Percentiles rank a stretch among this genome's conserved stretches.
Conservation (phyloP, 2,329 filamentous ascomycete species). For the Xylariales sp. region DNA sequence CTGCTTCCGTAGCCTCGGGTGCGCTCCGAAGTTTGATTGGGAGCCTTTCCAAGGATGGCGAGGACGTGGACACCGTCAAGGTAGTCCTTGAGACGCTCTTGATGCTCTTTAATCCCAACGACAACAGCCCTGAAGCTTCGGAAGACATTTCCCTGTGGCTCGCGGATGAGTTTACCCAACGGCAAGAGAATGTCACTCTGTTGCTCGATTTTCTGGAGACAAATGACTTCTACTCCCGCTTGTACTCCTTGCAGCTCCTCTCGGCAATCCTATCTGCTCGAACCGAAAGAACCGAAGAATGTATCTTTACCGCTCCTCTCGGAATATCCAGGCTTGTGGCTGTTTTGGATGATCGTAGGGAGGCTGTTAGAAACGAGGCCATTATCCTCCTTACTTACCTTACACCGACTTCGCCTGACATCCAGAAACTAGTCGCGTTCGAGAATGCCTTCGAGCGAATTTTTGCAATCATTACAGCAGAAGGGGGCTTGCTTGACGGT, state of each 20-base stretch:
- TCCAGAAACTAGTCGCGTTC: conserved; percentile 94
- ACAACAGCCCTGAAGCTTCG: conserved; percentile 80
- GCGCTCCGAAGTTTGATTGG: conserved; percentile 85
- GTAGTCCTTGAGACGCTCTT: conserved; percentile 90
- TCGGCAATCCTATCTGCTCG: conserved; percentile 80
- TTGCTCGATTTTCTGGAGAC: conserved; percentile 86
- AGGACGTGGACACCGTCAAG: conserved; percentile 95
- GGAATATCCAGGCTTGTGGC: conserved; percentile 84
- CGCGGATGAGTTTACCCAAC: conserved; percentile 95
- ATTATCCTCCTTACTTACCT: conserved; percentile 83
- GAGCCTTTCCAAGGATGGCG: conserved; percentile 78
- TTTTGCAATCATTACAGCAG: conserved; percentile 75
- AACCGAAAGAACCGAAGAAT: conserved; percentile 90
- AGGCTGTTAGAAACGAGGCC: conserved; percentile 84
- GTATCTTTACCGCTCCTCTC: conserved; percentile 81
- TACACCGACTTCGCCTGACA: conserved; percentile 78
- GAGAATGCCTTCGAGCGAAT: conserved; percentile 88
- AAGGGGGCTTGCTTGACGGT: conserved; percentile 78
- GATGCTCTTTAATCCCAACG: conserved; percentile 77
- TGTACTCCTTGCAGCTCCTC: conserved; percentile 88
- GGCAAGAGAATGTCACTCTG: conserved; percentile 92
- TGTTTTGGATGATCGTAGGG: conserved; percentile 77
- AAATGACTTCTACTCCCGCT: conserved; percentile 81
- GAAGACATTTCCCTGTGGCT: conserved; percentile 96
- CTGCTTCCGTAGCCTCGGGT: conserved; percentile 90